These are phyloP conservation scores for Fusarium domesticum DNA, from an alignment of 2,329 filamentous ascomycete species.

Conservation along the genomic window DNA sequence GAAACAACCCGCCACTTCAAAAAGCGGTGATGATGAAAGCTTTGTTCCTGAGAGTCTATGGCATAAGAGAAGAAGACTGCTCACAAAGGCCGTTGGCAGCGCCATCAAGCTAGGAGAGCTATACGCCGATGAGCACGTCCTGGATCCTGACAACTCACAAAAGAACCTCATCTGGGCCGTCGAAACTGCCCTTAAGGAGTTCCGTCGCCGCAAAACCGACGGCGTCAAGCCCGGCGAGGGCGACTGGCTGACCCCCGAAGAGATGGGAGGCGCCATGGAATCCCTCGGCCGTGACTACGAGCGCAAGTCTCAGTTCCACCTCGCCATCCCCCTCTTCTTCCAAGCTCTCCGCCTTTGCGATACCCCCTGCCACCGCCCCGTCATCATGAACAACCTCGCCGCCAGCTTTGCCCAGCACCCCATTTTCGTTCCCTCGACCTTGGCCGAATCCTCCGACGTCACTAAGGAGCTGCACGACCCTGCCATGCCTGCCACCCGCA, in stretches of 20 bases:
- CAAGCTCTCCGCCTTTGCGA: constrained; percentile 72
- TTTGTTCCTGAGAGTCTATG: constrained; percentile 47
- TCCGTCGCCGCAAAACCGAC: constrained; percentile 62
- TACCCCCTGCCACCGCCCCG: constrained; percentile 70
- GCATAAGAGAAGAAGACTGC: constrained; percentile 60
- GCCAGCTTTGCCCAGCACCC: constrained; percentile 69
- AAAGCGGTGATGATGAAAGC: constrained; percentile 26
- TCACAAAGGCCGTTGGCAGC: constrained; percentile 72
- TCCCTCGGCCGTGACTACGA: constrained; percentile 76
- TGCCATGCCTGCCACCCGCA: constrained; percentile 46
- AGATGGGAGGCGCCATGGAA: constrained; percentile 73
- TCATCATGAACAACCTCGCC: constrained; percentile 84
- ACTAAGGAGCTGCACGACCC: constrained; percentile 29
- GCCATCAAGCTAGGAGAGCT: constrained; percentile 82
- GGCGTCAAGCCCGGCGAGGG: constrained; percentile 69
- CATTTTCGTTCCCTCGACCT: constrained; percentile 32
- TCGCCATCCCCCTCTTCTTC: constrained; percentile 82
- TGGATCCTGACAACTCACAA: constrained; percentile 71
- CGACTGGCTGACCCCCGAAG: constrained; percentile 65
- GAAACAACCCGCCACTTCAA: constrained; percentile 8
- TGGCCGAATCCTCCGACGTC: constrained; percentile 27
- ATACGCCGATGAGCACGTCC: constrained; percentile 73
- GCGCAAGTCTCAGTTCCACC: constrained; percentile 68
- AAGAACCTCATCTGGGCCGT: constrained; percentile 74
- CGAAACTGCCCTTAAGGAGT: constrained; percentile 73